Conservation (phyloP, 2,329 filamentous ascomycete species). For the Claviceps spartinae region DNA sequence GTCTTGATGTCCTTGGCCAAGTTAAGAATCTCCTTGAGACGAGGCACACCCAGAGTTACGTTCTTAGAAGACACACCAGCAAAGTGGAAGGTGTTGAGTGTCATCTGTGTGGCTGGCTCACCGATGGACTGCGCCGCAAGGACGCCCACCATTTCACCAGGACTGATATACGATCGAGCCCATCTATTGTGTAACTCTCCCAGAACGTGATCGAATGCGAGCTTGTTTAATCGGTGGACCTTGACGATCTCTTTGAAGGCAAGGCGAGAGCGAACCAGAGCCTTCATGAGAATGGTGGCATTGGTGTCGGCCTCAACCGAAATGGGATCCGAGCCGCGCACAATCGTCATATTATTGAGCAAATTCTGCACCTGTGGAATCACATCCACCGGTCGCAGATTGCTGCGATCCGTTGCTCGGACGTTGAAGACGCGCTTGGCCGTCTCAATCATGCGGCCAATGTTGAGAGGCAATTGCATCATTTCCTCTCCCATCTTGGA, state of each 20-base stretch:
- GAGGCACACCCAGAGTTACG: constrained; percentile 95
- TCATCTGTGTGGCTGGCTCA: constrained; percentile 98
- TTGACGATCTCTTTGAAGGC: constrained; percentile 89
- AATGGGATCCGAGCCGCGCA: constrained; percentile 71
- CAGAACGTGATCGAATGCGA: constrained; percentile 84
- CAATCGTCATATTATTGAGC: constrained; percentile 66
- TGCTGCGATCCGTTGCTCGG: constrained; percentile 71
- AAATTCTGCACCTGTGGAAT: constrained; percentile 66
- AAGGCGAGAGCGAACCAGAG: constrained; percentile 73
- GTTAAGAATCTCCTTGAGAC: constrained; percentile 98
- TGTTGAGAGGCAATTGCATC: constrained; percentile 87
- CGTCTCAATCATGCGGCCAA: constrained; percentile 79
- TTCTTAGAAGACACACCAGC: constrained; percentile 99
- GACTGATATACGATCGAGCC: constrained; percentile 70
- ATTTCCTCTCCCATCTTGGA: constrained; percentile 64
- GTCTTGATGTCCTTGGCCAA: constrained; percentile 98
- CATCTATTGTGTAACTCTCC: constrained; percentile 86
- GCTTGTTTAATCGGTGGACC: constrained; percentile 72
- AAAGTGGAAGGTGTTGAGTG: constrained; percentile 98
- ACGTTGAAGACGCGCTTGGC: constrained; percentile 86
- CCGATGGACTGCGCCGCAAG: constrained; percentile 96
- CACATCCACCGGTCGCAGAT: constrained; percentile 77
- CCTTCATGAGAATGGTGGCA: constrained; percentile 85
- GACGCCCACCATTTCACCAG: constrained; percentile 98
- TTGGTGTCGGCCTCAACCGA: constrained; percentile 78